These are phyloP conservation scores for Phytophthora capsici DNA, from an alignment of 352 stramenopile species.

Conservation along the genomic window DNA sequence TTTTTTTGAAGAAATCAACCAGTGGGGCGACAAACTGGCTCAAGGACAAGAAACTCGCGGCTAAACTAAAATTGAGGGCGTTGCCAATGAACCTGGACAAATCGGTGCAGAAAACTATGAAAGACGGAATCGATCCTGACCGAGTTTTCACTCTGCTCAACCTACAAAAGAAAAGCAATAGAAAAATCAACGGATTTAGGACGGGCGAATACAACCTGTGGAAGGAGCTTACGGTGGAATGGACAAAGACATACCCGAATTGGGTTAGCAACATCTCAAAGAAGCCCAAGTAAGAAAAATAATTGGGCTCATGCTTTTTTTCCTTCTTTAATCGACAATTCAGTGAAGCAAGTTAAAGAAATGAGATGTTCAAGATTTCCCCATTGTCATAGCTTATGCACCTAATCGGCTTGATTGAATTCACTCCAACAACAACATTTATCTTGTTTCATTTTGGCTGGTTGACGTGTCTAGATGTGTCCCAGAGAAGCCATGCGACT, in stretches of 20 bases:
- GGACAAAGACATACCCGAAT: neutral
- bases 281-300: no score
- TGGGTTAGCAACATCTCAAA: neutral
- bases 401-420: no score
- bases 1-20: neutral
- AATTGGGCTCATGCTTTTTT: no score
- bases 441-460: no score
- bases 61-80: neutral
- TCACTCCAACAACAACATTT: no score
- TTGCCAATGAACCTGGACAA: neutral
- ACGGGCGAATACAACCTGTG: neutral
- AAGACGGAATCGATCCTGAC: neutral
- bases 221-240: neutral
- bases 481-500: slow-evolving; percentile 52
- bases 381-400: no score
- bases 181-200: neutral
- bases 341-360: no score
- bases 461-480: slow-evolving; percentile 17
- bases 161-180: neutral
- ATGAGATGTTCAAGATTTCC: no score
- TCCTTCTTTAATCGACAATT: no score
- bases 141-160: neutral
- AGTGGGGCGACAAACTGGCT: neutral
- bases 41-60: neutral
- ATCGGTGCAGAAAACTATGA: neutral